Base-by-base conservation (phyloP, 495 filamentous ascomycete genomes). In the Penicillium cinerascens region DNA sequence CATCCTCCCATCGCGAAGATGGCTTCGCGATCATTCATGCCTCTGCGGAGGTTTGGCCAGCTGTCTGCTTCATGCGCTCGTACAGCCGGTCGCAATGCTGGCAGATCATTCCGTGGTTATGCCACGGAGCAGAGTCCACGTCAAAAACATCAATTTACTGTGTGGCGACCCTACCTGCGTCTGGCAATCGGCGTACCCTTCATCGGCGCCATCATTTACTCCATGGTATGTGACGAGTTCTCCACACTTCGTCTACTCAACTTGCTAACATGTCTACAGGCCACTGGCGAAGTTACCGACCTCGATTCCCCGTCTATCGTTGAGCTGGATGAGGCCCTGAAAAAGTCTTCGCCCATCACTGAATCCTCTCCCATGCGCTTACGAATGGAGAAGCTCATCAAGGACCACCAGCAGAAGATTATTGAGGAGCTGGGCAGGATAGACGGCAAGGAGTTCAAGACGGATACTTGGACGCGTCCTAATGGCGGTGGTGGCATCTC, bases 311-410 rank as follows among this genome's bases (percentile, higher is more conserved):
- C 82, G 25, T 77, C 88, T 46, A 90, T 78, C 38, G 73, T 67
- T 20, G 75, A 78, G 48, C 58, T 78, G 42, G 75, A 78, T 49
- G 70, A 72, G 27, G 64, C 71, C 8, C 51, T 76, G 45, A 78
- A 78, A 44, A 58, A 69, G 51, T 67, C 74, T 46, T 65, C 70
- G 26, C 52, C 56, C 37, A 71, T 78, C 58, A 72, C 53, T 48
- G 79, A 85, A 36, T 72, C 78, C 56, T 96, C 91, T 8, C 91
- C 95, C 0, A 99, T 99, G 95, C 92, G 95, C 41, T 78, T 97
- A 38, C 89, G 92, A 36, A 97, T 97, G 93, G 95, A 97, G 70
- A 80, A 86, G 51, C 87, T 97, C 67, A 91, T 97, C 67, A 93
- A 93, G 67, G 80, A 88, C 49, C 87, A 97, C 57, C 93, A 99